Evolutionary conservation across 2,329 filamentous ascomycete genomes (phyloP).

Genomic region (Penicillium sp.): DNA sequence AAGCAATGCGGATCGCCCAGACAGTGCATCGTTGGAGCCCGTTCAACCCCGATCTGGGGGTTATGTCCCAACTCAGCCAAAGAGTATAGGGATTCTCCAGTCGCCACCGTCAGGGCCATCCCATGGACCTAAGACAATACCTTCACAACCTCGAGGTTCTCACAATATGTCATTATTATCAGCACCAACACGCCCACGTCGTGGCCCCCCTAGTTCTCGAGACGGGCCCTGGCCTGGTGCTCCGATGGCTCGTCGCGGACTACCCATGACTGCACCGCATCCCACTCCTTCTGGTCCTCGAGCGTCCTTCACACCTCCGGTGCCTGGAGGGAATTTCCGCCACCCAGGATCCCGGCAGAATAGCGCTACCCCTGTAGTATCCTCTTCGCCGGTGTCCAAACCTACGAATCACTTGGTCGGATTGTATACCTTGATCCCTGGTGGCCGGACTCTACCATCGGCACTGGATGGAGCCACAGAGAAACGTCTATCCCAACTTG

Average conservation of each 20-base stretch:
- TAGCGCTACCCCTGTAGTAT: constrained; percentile 32
- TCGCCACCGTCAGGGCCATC: constrained; percentile 42
- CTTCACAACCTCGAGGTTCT: constrained; percentile 38
- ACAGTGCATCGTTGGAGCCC: constrained; percentile 12
- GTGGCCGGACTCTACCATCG: constrained; percentile 42
- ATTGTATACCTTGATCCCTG: constrained; percentile 41
- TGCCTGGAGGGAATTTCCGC: constrained; percentile 34
- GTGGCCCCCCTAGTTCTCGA: constrained; percentile 35
- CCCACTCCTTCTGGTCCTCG: constrained; percentile 40
- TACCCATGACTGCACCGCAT: constrained; percentile 28
- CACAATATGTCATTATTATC: constrained; percentile 42
- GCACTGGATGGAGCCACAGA: constrained; percentile 41
- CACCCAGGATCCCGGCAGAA: constrained; percentile 38
- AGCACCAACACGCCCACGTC: constrained; percentile 50
- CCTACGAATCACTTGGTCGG: constrained; percentile 42
- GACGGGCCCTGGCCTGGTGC: constrained; percentile 34
- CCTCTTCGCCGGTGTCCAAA: constrained; percentile 39
- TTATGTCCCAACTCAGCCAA: constrained; percentile 34
- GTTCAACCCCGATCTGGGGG: constrained; percentile 20
- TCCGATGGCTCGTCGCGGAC: constrained; percentile 36
- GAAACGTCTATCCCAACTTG: constrained; percentile 47
- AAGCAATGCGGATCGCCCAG: not conserved
- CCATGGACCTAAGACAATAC: constrained; percentile 34
- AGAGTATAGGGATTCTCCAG: constrained; percentile 23
- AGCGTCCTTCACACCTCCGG: constrained; percentile 28